Conservation (phyloP, 2,329 filamentous ascomycete genomes). For the Chalaropsis thielavioides region DNA sequence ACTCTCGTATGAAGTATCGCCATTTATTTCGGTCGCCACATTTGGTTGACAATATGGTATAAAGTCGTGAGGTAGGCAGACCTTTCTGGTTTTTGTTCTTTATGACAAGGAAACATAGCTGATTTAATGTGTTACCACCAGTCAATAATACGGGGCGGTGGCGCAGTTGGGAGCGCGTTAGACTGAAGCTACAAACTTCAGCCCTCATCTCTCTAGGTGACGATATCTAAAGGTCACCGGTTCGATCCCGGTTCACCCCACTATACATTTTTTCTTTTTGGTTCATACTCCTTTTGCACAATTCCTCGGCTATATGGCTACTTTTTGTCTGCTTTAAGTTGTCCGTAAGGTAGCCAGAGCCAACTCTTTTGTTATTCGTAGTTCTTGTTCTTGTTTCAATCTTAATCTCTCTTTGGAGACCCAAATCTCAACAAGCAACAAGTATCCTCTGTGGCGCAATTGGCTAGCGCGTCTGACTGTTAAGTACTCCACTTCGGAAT, state of each 20-base stretch:
- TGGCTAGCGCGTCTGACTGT: constrained; percentile 49
- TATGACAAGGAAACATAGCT: background rate
- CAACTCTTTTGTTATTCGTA: no score
- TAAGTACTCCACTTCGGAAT: constrained; percentile 22
- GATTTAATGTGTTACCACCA: fast-evolving
- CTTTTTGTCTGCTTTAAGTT: background rate
- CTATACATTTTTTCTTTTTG: background rate
- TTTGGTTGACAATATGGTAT: background rate
- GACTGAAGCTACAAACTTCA: constrained; percentile 11
- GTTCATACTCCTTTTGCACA: no score
- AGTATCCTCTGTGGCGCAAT: constrained; percentile 29
- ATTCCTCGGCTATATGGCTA: no score
- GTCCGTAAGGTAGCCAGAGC: no score
- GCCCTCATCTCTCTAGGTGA: background rate
- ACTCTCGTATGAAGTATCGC: no score
- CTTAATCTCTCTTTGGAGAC: background rate
- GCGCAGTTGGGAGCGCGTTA: constrained; percentile 13
- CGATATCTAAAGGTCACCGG: constrained; percentile 11
- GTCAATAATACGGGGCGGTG: background rate
- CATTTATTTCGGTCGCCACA: background rate
- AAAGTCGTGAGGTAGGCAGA: background rate
- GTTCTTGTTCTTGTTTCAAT: background rate
- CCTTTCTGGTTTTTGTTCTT: background rate
- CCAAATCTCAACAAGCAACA: background rate
- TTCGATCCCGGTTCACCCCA: constrained; percentile 13